These are phyloP conservation scores for Orbilia blumenaviensis DNA, from an alignment of 2,329 filamentous ascomycete species.

Conservation along the genomic window DNA sequence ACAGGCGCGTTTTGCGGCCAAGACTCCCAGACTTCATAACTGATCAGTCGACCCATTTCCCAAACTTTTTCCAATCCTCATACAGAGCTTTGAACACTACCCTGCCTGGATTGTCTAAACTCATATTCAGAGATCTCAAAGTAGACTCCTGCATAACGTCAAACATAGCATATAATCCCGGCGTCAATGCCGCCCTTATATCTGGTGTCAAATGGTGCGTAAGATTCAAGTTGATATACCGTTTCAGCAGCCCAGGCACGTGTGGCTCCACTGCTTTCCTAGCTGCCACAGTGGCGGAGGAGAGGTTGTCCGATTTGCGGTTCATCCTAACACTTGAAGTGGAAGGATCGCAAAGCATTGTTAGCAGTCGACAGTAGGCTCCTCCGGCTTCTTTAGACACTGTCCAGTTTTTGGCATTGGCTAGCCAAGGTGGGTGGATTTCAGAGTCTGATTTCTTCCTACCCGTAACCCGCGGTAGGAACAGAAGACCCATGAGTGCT, in stretches of 20 bases:
- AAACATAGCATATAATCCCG: constrained; percentile 50
- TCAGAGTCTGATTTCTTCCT: constrained; percentile 26
- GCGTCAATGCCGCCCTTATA: constrained; percentile 30
- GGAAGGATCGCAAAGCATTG: constrained; percentile 49
- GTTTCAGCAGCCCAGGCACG: constrained; percentile 26
- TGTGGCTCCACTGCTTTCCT: constrained; percentile 38
- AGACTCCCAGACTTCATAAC: too few species aligned
- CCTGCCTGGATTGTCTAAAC: constrained; percentile 41
- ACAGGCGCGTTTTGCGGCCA: too few species aligned
- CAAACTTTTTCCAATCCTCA: constrained; percentile 50
- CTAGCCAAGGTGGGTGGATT: constrained; percentile 46
- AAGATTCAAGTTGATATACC: constrained; percentile 39
- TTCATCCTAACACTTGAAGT: constrained; percentile 46
- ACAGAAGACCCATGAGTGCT: constrained; percentile 34
- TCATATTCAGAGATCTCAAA: constrained; percentile 36
- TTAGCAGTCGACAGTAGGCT: constrained; percentile 41
- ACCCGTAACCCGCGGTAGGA: constrained; percentile 17
- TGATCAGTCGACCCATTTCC: constrained; percentile 46
- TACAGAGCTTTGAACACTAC: constrained; percentile 47
- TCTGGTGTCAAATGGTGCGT: constrained; percentile 30
- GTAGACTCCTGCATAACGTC: constrained; percentile 44
- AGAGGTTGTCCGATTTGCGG: constrained; percentile 38
- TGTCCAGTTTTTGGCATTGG: constrained; percentile 12
- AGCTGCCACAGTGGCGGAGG: constrained; percentile 37
- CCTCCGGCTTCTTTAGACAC: constrained; percentile 28